These are phyloP conservation scores for Corinectria fuckeliana DNA, from an alignment of 2,329 filamentous ascomycete genomes.

Conservation along the genomic window DNA sequence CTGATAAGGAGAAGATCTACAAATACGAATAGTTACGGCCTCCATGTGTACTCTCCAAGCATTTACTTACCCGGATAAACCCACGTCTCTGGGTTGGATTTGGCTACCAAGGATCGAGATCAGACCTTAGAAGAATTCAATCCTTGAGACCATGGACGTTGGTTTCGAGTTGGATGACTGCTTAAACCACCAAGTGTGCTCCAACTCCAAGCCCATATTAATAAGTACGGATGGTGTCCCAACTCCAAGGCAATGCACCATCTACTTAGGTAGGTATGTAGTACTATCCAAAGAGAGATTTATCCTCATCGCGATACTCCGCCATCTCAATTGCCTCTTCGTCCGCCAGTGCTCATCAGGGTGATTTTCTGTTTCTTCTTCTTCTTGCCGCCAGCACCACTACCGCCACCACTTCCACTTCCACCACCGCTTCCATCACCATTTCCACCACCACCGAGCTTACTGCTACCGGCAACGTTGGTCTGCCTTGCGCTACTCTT, in stretches of 20 bases:
- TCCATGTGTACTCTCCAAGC: not conserved
- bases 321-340: constrained; percentile 49
- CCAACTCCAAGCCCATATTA: not conserved
- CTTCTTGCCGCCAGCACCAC: constrained; percentile 59
- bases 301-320: not conserved
- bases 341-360: constrained; percentile 71
- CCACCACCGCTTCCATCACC: constrained; percentile 40
- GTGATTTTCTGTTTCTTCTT: constrained; percentile 78
- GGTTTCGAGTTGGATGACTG: not conserved
- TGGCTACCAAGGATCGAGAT: not conserved
- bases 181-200: not conserved
- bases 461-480: constrained; percentile 27
- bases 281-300: not conserved
- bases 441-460: constrained; percentile 32
- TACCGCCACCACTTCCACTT: constrained; percentile 28
- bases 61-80: no score
- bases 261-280: no score
- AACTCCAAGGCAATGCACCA: not conserved
- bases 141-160: not conserved
- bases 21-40: not conserved
- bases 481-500: constrained; percentile 23
- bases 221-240: not conserved
- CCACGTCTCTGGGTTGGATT: no score
- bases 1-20: not conserved
- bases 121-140: not conserved